Evolutionary conservation across 306 rosid genomes (phyloP), one percentile per base, ranked within the genome.

Genomic region (Cicer pinnatifidum): DNA sequence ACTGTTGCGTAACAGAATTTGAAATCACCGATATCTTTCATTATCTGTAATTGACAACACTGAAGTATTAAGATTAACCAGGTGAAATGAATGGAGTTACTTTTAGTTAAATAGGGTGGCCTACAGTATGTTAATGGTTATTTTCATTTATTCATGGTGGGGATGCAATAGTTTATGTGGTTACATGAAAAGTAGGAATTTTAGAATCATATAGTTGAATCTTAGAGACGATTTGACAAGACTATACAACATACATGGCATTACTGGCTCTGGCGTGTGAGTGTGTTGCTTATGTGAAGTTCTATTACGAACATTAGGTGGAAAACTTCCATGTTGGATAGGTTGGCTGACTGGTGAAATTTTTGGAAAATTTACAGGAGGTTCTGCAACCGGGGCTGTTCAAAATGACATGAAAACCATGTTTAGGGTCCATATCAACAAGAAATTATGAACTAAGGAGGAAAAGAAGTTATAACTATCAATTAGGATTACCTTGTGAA

Each of bases 331-430:
- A 77, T 75, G 63, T 77, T 37, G 84, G 70, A 7, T 62, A 19
- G 81, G 78, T 53, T 69, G 73, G 43, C 74, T 45, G 56, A 45
- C 54, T 53, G 84, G 38, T 38, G 84, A 62, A 44, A 6, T 64
- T 44, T 37, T 58, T 45, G 81, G 81, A 13, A 64, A 70, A 64
- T 6, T 70, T 70, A 43, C 46, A 64, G 74, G 81, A 58, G 78
- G 60, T 71, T 78, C 61, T 62, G 72, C 85, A 84, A 74, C 81
- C 40, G 96, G 86, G 6, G 84, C 87, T 78, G 82, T 47, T 84
- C 60, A 72, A 75, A 77, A 75, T 54, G 63, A 37, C 40, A 68
- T 37, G 19, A 78, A 73, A 52, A 43, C 9, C 20, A 46, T 11
- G 39, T 13, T 68, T 20, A 46, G 54, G 12, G 19, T 75, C 41